A percentile compares a stretch with the other conserved stretches of the same genome.
These are phyloP conservation scores for Solanum aculeatissimum DNA, from an alignment of 305 asterid species.

Conservation along the genomic window DNA sequence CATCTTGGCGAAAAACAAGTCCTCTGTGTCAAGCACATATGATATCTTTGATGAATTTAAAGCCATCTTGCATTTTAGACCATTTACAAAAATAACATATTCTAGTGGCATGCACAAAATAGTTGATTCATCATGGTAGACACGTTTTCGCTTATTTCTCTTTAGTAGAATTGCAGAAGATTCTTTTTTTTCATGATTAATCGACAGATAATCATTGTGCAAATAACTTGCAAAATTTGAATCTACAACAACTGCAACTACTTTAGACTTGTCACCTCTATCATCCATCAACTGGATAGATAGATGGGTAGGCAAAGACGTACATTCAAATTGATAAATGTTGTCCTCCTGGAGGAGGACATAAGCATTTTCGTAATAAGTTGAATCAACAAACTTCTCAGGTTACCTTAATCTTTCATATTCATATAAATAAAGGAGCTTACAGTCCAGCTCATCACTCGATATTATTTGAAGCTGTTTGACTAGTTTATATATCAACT, in stretches of 20 bases:
- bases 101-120: slow-evolving; percentile 59
- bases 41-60: slow-evolving; percentile 81
- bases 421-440: slow-evolving; percentile 30
- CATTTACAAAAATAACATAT: slow-evolving; percentile 55
- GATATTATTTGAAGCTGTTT: slow-evolving; percentile 47
- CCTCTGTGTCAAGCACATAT: slow-evolving; percentile 92
- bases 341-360: slow-evolving; percentile 30
- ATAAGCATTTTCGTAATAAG: slow-evolving; percentile 32
- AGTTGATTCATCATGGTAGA: slow-evolving; percentile 39
- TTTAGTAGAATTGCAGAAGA: slow-evolving; percentile 54
- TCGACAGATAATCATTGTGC: slow-evolving; percentile 70
- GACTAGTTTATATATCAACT: slow-evolving; percentile 83
- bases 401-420: slow-evolving; percentile 31
- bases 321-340: slow-evolving; percentile 33
- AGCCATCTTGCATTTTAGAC: slow-evolving; percentile 93
- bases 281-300: slow-evolving; percentile 93
- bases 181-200: slow-evolving; percentile 51
- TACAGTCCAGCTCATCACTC: slow-evolving; percentile 30
- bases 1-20: slow-evolving; percentile 54
- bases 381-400: slow-evolving; percentile 27
- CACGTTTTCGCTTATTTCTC: slow-evolving; percentile 59
- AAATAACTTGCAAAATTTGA: slow-evolving; percentile 79
- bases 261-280: slow-evolving; percentile 84
- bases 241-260: slow-evolving; percentile 86
- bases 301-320: slow-evolving; percentile 43